Conservation (phyloP, 345 rosid genomes). For the Reutealis trisperma region DNA sequence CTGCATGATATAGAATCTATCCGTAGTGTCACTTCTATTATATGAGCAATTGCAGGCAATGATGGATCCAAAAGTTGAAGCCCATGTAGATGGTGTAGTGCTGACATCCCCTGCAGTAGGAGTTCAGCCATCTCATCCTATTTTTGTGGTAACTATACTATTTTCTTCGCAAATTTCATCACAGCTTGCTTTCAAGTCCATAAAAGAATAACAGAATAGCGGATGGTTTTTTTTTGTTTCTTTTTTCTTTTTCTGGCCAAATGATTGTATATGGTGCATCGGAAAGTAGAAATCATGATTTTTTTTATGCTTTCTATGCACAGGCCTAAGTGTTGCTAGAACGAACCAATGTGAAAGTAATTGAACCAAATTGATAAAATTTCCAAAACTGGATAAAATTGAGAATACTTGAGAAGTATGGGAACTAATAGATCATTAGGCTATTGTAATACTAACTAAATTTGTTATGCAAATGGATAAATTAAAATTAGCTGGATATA, state of each 20-base stretch:
- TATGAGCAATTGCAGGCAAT: slow-evolving; percentile 22
- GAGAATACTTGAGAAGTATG: too few species aligned
- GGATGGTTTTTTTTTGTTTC: neutral
- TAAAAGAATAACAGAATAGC: neutral
- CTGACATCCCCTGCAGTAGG: slow-evolving; percentile 36
- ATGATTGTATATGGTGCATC: neutral
- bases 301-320: too few species aligned
- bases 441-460: too few species aligned
- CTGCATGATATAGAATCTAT: neutral
- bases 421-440: too few species aligned
- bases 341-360: too few species aligned
- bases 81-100: slow-evolving; percentile 22
- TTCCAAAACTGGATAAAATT: too few species aligned
- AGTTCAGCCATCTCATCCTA: slow-evolving; percentile 41
- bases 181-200: neutral
- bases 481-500: too few species aligned
- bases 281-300: too few species aligned
- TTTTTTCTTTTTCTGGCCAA: neutral
- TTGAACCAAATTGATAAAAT: too few species aligned
- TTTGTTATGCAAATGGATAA: neutral
- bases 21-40: neutral
- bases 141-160: slow-evolving; percentile 23
- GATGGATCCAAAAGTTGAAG: slow-evolving; percentile 33
- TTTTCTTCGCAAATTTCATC: too few species aligned
- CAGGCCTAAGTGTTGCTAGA: too few species aligned